Base-by-base conservation (phyloP, 1,284 basidiomycete genomes). In the Trametes pubescens region DNA sequence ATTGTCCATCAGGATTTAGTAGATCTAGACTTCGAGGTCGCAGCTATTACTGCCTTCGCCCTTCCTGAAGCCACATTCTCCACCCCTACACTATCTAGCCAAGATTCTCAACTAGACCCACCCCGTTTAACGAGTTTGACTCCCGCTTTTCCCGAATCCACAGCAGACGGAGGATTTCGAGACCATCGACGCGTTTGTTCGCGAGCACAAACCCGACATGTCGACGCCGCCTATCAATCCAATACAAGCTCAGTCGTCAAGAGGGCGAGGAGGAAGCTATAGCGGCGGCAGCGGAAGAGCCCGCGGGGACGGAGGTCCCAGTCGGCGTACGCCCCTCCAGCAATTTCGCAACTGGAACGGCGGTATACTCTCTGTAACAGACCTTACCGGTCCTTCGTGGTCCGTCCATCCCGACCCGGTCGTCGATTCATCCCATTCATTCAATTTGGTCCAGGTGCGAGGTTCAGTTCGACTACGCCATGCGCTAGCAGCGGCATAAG, bases 391-490 rank as follows among this genome's bases (percentile, higher is more conserved):
- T 4, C 82, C 83, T 0, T 72, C 81, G 2, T 91, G 89, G 90
- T 89, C 74, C 61, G 81, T 68, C 51, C 40, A 52, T 32, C 29
- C 47, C 35, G 37, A n/a, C 22, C 34, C 35, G 13, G 44, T 2
- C 26, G 51, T 65, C 37, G 54, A 51, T 18, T 7, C 16, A n/a
- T 54, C 21, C n/a, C n/a, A 16, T 51, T 59, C 26, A 47, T 44
- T 9, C 11, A 35, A 3, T 51, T 2, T 29, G 11, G 18, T n/a
- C 16, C 51, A 92, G 90, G 90, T 92, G 90, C 71, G 90, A 92
- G 71, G 81, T 94, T 59, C 92, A 95, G 73, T 88, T 85, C 72
- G 90, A 92, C 66, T 93, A 93, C 70, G 85, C 88, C 2, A 78
- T 92, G 32, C 83, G 84, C 29, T 86, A 88, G 66, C 78, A 81